These are phyloP conservation scores for Euptelea pleiosperma DNA, from an alignment of 164 flowering plant species.

Conservation along the genomic window DNA sequence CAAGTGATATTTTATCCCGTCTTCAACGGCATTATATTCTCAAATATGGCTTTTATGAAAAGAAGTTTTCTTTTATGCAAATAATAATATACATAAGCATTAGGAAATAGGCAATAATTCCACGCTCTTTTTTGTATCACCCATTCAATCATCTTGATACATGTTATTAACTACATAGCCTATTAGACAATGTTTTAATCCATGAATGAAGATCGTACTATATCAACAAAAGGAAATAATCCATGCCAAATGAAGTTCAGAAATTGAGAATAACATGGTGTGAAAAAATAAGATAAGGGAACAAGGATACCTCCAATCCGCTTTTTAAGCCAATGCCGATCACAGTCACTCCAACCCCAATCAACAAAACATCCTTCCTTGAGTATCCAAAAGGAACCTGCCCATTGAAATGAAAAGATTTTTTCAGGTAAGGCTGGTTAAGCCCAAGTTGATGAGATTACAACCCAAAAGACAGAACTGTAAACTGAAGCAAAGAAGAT, in stretches of 20 bases:
- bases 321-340: constrained; percentile 68
- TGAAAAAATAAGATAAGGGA: not conserved
- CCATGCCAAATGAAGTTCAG: not conserved
- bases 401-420: not conserved
- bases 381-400: constrained; percentile 83
- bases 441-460: not conserved
- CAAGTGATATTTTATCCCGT: not conserved
- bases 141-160: not conserved
- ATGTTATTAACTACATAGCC: not conserved
- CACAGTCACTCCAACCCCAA: constrained; percentile 75
- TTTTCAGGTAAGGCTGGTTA: not conserved
- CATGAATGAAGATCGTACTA: too few relatives aligned
- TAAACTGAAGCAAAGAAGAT: not conserved
- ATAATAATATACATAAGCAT: not conserved
- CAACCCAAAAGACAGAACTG: not conserved
- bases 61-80: not conserved
- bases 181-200: not conserved
- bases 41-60: not conserved
- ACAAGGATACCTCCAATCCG: constrained; percentile 71
- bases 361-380: constrained; percentile 85
- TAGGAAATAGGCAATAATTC: not conserved
- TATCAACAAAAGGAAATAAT: too few relatives aligned
- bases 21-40: not conserved
- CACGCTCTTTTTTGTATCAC: not conserved
- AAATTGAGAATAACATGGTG: not conserved